These are phyloP conservation scores for Colletotrichum euphorbiae DNA, from an alignment of 2,329 filamentous ascomycete species.

Conservation along the genomic window DNA sequence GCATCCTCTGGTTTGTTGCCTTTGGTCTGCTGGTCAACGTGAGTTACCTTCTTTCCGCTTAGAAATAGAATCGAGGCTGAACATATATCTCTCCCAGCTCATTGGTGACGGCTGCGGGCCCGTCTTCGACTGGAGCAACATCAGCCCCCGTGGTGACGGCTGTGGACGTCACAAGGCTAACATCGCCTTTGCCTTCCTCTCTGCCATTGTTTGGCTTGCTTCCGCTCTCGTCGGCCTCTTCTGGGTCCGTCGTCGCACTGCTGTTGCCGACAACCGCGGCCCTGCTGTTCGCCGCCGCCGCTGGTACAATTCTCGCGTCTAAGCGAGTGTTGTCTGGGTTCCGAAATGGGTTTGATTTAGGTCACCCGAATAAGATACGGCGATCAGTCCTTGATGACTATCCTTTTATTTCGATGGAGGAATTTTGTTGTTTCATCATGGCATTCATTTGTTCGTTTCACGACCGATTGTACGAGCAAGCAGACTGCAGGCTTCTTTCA, in stretches of 20 bases:
- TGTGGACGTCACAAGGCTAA: slow-evolving; percentile 78
- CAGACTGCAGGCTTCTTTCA: slow-evolving; percentile 4
- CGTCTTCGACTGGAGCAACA: slow-evolving; percentile 70
- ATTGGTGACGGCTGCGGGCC: slow-evolving; percentile 63
- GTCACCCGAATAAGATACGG: not conserved
- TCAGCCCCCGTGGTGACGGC: slow-evolving; percentile 59
- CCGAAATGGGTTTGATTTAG: too few relatives aligned
- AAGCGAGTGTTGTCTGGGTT: slow-evolving; percentile 36
- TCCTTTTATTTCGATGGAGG: too few relatives aligned
- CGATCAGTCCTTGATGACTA: not conserved
- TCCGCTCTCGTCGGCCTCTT: slow-evolving; percentile 69
- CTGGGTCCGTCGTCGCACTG: slow-evolving; percentile 60
- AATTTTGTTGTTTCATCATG: too few relatives aligned
- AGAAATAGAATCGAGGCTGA: not conserved
- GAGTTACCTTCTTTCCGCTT: slow-evolving; percentile 47
- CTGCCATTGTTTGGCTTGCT: slow-evolving; percentile 76
- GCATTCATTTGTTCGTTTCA: too few relatives aligned
- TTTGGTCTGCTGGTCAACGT: slow-evolving; percentile 75
- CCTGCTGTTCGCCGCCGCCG: slow-evolving; percentile 49
- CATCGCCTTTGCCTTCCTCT: slow-evolving; percentile 78
- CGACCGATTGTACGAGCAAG: not conserved
- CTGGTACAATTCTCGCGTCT: slow-evolving; percentile 59
- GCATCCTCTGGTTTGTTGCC: slow-evolving; percentile 75
- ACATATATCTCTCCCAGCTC: slow-evolving; percentile 46
- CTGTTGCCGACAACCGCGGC: slow-evolving; percentile 44